Percentiles rank a stretch among this genome's conserved stretches.
Conservation (phyloP, 495 filamentous ascomycete genomes). For the Pyronema domesticum region DNA sequence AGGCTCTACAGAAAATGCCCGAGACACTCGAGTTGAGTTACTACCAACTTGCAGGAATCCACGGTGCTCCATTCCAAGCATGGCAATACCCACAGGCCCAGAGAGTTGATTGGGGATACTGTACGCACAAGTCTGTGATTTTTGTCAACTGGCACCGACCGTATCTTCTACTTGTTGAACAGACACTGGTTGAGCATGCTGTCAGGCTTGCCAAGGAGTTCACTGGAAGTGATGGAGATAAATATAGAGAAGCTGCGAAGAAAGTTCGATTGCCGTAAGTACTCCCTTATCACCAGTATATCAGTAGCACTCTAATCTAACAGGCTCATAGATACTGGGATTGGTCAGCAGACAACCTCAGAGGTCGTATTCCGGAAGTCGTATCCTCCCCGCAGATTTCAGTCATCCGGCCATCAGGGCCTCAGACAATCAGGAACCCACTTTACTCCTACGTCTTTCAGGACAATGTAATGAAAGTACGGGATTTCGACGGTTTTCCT, state of each 20-base stretch:
- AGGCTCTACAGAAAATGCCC: constrained; percentile 17
- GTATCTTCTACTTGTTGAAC: constrained; percentile 49
- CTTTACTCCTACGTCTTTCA: constrained; percentile 43
- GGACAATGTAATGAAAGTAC: constrained; percentile 4
- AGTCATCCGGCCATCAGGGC: constrained; percentile 3
- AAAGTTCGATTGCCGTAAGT: constrained; percentile 21
- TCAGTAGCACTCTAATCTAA: background rate
- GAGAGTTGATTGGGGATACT: constrained; percentile 35
- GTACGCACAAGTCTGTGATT: constrained; percentile 44
- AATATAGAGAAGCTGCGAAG: constrained; percentile 16
- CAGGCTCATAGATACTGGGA: constrained; percentile 16
- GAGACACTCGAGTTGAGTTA: constrained; percentile 20
- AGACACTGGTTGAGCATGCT: constrained; percentile 11
- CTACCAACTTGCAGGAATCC: constrained; percentile 27
- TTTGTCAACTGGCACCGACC: constrained; percentile 58
- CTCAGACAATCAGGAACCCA: constrained; percentile 41
- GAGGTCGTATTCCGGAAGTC: constrained; percentile 10
- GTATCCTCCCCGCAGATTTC: background rate
- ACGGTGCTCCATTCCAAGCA: constrained; percentile 22
- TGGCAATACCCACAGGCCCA: constrained; percentile 21
- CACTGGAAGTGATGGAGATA: constrained; percentile 12
- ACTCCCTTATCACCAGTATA: background rate
- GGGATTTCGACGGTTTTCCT: constrained; percentile 4
- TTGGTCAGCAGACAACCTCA: constrained; percentile 11
- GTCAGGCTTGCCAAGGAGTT: constrained; percentile 9